phyloP scores from a whole-genome alignment of 2,329 filamentous ascomycete species.

The Tolypocladium nubicola region DNA sequence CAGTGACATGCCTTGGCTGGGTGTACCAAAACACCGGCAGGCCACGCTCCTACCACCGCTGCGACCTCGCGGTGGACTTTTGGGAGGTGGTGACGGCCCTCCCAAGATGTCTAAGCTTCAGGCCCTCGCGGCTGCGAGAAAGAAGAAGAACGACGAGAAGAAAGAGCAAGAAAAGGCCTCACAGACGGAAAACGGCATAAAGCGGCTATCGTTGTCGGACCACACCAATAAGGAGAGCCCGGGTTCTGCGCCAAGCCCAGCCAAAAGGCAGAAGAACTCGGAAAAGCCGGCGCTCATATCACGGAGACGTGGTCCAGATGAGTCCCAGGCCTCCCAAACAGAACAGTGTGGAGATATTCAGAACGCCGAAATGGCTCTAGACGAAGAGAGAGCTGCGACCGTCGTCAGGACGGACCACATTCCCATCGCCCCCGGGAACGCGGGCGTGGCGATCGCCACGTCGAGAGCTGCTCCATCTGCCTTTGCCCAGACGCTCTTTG shows the following conservation, averaged over 20 bases:
- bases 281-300: background rate
- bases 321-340: background rate
- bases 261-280: conserved; percentile 14
- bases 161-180: conserved; percentile 18
- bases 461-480: conserved; percentile 32
- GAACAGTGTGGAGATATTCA: background rate
- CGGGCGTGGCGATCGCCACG: conserved; percentile 9
- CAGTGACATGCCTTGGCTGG: conserved; percentile 75
- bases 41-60: conserved; percentile 51
- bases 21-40: conserved; percentile 54
- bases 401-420: background rate
- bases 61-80: conserved; percentile 52
- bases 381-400: background rate
- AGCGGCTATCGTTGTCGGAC: conserved; percentile 20
- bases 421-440: background rate
- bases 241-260: conserved; percentile 4
- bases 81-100: conserved; percentile 61
- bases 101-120: conserved; percentile 83
- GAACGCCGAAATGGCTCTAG: background rate
- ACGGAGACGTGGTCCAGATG: background rate
- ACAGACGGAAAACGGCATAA: conserved; percentile 16
- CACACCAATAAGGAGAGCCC: conserved; percentile 17
- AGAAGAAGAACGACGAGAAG: conserved; percentile 67
- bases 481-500: conserved; percentile 45
- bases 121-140: conserved; percentile 74